Evolutionary conservation across 192 early-diverging fungal species (phyloP), one percentile per base, ranked within the genome.

Genomic region (Umbelopsis sp.): DNA sequence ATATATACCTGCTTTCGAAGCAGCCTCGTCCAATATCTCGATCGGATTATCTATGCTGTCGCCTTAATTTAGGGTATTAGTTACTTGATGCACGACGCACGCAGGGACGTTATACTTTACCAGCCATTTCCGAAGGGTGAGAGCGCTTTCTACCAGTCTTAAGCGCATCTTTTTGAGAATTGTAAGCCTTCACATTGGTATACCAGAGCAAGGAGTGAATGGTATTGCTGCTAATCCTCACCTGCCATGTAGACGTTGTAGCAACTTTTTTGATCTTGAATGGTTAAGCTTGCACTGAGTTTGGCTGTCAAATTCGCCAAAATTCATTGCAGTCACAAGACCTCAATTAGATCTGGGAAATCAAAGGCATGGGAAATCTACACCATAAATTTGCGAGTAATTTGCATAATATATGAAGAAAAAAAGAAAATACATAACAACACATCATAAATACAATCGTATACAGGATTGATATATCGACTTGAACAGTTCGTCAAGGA

Each of bases 91-190:
- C 4, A 15, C 51, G 4, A 21, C 11, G 51, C n/a, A 13, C n/a
- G 7, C 1, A 22, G 25, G 12, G 6, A 61, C 8, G 1, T 3
- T 8, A 10, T 37, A 2, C 13, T 41, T 27, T 61, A 61, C 55
- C 55, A 35, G 55, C 12, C 18, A 35, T 8, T 35, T 61, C 55
- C 55, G 30, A 61, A 16, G 55, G 55, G 33, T 61, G 33, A 4
- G 55, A 61, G 55, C 55, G 55, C 18, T 61, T 61, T 25, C 55
- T 25, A 61, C 55, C 55, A 61, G 37, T 61, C 55, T 18, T 61
- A 5, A 61, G 25, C 12, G 37, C 55, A 61, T 35, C 55, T 61
- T 16, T 2, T 37, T 0, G 18, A 12, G 18, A 25, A 35, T 2
- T 18, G 9, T 2, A 61, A 35, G 55, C 12, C 1, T n/a, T 35